Percentiles rank a stretch among this genome's conserved stretches.
phyloP scores from a whole-genome alignment of 2,329 filamentous ascomycete species.

The Aspergillus pseudotamarii region DNA sequence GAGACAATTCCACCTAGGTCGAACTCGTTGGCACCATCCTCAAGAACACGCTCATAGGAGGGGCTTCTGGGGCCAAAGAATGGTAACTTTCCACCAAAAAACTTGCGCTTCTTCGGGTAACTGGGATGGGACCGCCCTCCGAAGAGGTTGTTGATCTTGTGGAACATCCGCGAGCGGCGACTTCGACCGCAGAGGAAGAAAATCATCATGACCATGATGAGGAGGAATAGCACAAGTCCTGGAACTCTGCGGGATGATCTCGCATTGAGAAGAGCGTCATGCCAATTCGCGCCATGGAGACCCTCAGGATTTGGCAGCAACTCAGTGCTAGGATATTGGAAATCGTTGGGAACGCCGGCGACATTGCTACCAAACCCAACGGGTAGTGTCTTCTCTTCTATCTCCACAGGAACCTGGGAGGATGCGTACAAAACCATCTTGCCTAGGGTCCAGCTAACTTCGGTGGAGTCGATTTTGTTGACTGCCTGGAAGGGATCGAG shows the following conservation, averaged over 20 bases:
- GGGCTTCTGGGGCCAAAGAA: slow-evolving; percentile 41
- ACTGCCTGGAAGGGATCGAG: slow-evolving; percentile 88
- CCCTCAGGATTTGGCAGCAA: slow-evolving; percentile 36
- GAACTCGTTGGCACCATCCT: slow-evolving; percentile 75
- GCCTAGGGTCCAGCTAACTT: slow-evolving; percentile 95
- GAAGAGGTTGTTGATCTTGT: slow-evolving; percentile 51
- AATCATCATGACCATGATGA: slow-evolving; percentile 68
- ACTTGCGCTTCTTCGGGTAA: slow-evolving; percentile 53
- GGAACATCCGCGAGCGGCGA: slow-evolving; percentile 64
- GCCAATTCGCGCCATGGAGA: slow-evolving; percentile 56
- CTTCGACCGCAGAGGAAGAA: slow-evolving; percentile 82
- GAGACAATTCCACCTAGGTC: slow-evolving; percentile 71
- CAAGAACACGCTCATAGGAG: slow-evolving; percentile 80
- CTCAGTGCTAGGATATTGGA: slow-evolving; percentile 68
- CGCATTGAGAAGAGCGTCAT: slow-evolving; percentile 65
- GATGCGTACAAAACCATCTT: slow-evolving; percentile 96
- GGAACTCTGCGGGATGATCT: slow-evolving; percentile 70
- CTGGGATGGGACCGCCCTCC: slow-evolving; percentile 35
- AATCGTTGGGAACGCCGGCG: slow-evolving; percentile 70
- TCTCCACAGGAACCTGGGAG: slow-evolving; percentile 74
- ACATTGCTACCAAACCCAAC: slow-evolving; percentile 92
- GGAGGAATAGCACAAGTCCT: slow-evolving; percentile 74
- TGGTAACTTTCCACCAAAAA: slow-evolving; percentile 62
- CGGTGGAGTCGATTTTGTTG: slow-evolving; percentile 85
- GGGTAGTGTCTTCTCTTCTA: slow-evolving; percentile 63